These are phyloP conservation scores for Solanum rostratum DNA, from an alignment of 257 asterid genomes.

Conservation along the genomic window DNA sequence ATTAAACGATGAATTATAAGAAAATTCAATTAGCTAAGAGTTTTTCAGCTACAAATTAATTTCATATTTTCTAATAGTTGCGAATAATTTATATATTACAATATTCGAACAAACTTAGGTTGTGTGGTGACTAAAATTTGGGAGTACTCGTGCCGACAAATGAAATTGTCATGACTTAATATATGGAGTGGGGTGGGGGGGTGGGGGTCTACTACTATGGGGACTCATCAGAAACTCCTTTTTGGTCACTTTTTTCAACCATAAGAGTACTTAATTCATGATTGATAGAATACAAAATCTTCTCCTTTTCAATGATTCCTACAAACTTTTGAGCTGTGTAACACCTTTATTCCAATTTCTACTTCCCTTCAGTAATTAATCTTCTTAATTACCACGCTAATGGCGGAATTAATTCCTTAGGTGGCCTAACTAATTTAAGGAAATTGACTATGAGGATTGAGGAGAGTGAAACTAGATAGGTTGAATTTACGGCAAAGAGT, in stretches of 20 bases:
- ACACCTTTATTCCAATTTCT: not conserved
- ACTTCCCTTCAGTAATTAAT: not conserved
- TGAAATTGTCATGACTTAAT: not conserved
- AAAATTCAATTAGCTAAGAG: too few species aligned
- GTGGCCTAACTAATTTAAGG: not conserved
- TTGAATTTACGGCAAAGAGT: not conserved
- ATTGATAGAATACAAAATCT: not conserved
- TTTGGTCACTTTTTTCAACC: not conserved
- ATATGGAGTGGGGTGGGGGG: too few species aligned
- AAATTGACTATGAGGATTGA: not conserved
- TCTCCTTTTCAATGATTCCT: not conserved
- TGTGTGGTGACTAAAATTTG: not conserved
- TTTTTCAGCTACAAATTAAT: too few species aligned
- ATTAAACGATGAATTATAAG: too few species aligned
- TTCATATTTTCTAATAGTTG: too few species aligned
- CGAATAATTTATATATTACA: too few species aligned
- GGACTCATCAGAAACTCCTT: not conserved
- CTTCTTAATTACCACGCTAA: not conserved
- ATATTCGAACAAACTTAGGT: not conserved
- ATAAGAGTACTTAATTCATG: not conserved
- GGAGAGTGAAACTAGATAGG: not conserved
- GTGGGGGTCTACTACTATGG: not conserved
- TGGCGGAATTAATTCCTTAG: not conserved
- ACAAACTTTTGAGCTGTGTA: not conserved
- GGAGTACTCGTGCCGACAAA: not conserved